These are phyloP conservation scores for Kokia cookei DNA, from an alignment of 441 rosid genomes.

Conservation along the genomic window DNA sequence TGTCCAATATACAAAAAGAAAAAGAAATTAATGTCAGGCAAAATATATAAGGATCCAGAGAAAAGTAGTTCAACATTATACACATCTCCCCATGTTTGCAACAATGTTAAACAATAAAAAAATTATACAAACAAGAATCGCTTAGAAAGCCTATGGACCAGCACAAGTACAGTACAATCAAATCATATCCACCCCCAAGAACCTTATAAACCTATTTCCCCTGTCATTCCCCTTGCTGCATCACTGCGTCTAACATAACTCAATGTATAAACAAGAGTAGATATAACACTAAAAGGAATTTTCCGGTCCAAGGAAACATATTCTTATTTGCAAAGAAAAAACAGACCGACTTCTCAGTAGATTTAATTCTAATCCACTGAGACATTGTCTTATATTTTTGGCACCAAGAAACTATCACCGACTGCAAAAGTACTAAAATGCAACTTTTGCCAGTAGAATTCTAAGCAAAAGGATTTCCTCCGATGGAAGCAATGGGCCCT, in stretches of 20 bases:
- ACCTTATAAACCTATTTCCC: neutral
- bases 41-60: neutral
- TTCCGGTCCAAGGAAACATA: constrained; percentile 4
- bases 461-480: constrained; percentile 91
- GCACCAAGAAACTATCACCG: constrained; percentile 9
- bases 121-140: neutral
- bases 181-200: neutral
- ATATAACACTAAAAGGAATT: neutral
- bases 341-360: neutral
- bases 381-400: neutral
- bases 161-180: neutral
- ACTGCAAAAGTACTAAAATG: constrained; percentile 2
- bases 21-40: neutral
- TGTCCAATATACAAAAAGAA: neutral
- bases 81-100: neutral
- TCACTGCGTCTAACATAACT: constrained; percentile 4
- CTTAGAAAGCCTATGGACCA: neutral
- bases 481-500: constrained; percentile 64
- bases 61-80: neutral
- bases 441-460: constrained; percentile 4
- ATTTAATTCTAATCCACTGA: neutral
- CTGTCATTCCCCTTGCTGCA: neutral
- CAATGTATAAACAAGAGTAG: constrained; percentile 5
- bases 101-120: neutral
- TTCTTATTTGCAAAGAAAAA: constrained; percentile 16